These are phyloP conservation scores for Bipolaris zeicola DNA, from an alignment of 2,329 filamentous ascomycete species.

Conservation along the genomic window DNA sequence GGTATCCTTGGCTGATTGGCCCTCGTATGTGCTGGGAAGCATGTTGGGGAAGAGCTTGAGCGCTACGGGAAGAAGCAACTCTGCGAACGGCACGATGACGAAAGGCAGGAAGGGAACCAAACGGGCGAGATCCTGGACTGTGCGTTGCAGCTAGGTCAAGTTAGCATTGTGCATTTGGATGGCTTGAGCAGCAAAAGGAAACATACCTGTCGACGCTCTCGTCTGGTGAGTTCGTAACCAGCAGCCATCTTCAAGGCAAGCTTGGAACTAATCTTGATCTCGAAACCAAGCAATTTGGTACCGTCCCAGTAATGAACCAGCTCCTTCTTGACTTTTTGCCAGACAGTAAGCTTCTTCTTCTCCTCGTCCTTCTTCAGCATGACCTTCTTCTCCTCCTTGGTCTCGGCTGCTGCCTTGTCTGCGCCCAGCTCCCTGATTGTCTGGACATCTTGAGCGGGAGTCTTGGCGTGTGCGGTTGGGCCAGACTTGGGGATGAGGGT, in stretches of 20 bases:
- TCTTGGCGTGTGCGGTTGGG: constrained; percentile 55
- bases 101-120: constrained; percentile 96
- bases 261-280: constrained; percentile 89
- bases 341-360: constrained; percentile 83
- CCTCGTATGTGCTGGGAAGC: constrained; percentile 96
- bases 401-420: constrained; percentile 59
- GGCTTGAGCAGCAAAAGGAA: neutral
- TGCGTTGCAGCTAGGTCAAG: constrained; percentile 71
- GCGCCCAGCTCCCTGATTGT: constrained; percentile 67
- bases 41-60: constrained; percentile 96
- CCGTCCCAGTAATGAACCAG: constrained; percentile 96
- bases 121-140: constrained; percentile 89
- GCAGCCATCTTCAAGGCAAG: constrained; percentile 96
- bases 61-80: constrained; percentile 87
- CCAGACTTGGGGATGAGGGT: constrained; percentile 45
- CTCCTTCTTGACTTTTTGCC: constrained; percentile 95
- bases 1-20: constrained; percentile 83
- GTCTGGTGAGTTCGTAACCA: constrained; percentile 92
- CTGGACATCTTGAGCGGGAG: constrained; percentile 53
- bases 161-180: constrained; percentile 13
- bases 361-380: constrained; percentile 67
- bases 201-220: constrained; percentile 81
- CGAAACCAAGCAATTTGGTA: constrained; percentile 89
- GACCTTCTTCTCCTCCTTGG: constrained; percentile 60
- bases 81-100: constrained; percentile 94